Evolutionary conservation across 2,329 filamentous ascomycete genomes (phyloP).

Genomic region (Paraphoma sp.): DNA sequence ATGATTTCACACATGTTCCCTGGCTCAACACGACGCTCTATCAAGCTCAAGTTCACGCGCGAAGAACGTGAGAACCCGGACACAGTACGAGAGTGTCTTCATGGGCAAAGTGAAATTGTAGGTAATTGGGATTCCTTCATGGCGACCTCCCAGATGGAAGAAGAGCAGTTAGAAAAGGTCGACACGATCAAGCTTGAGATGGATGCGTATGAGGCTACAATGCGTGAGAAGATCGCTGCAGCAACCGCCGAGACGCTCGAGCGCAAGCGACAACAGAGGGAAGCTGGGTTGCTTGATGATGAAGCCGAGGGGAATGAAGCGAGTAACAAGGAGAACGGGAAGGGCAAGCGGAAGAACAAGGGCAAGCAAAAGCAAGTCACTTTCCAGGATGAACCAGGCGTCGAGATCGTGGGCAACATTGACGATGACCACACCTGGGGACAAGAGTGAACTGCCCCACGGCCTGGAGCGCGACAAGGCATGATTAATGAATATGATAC

Average conservation of each 20-base stretch:
- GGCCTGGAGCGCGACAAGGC: neutral
- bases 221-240: conserved; percentile 44
- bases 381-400: conserved; percentile 35
- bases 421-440: conserved; percentile 39
- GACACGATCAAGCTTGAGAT: conserved; percentile 42
- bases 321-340: conserved; percentile 29
- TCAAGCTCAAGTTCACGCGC: conserved; percentile 83
- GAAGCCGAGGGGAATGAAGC: conserved; percentile 22
- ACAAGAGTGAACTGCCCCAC: conserved; percentile 9
- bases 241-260: conserved; percentile 44
- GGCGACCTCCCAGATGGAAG: conserved; percentile 33
- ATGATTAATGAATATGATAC: conserved; percentile 1
- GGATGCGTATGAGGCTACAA: conserved; percentile 28
- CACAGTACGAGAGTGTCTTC: conserved; percentile 69
- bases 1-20: conserved; percentile 81
- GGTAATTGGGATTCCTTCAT: conserved; percentile 50
- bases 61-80: conserved; percentile 73
- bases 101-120: conserved; percentile 44
- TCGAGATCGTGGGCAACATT: conserved; percentile 37
- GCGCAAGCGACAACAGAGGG: conserved; percentile 43
- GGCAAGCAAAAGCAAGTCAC: conserved; percentile 34
- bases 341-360: conserved; percentile 41
- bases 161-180: conserved; percentile 47
- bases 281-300: conserved; percentile 30
- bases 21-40: conserved; percentile 71